Base-by-base conservation (phyloP, 306 rosid species). In the Hippophae gyantsensis region DNA sequence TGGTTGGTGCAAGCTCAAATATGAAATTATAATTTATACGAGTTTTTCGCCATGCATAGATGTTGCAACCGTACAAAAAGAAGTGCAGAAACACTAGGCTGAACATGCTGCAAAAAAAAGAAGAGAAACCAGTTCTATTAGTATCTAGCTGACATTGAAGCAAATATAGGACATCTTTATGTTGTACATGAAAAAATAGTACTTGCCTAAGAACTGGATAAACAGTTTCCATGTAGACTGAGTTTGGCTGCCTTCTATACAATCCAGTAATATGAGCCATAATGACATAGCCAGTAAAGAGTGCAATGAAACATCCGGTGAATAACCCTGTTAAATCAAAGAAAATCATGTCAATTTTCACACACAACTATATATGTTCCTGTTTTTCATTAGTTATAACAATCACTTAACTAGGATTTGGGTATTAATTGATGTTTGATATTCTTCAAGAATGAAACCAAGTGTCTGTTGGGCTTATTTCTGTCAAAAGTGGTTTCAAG, bases 61-160 rank as follows among this genome's bases (percentile, higher is more conserved):
- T 86, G 83, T 92, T 88, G 80, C 95, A 92, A n/a, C 96, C 99
- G 32, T 85, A 88, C 9, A 88, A 89, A 67, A 92, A 86, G 75
- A 92, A 75, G 72, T 92, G 99, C n/a, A 92, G 90, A 69, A 92
- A 92, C 79, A 92, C 12, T 13, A 92, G 87, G 86, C 96, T 82
- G 80, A 88, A 92, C 95, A 92, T 79, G 75, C 99, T 92, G 99
- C 84, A 78, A 57, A 60, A 63, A 42, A 49, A 41, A 6, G n/a
- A 54, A 14, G n/a, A 27, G 6, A 10, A 32, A 32, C 38, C 1
- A 48, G 58, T 13, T 74, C 6, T 49, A 41, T 46, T 65, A 53
- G 18, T 59, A 43, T 69, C 14, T 60, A 52, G 26, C 26, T 48
- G 26, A 54, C 63, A 54, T 65, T 52, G 38, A 44, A 8, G 56